A percentile compares a stretch with the other conserved stretches of the same genome.
These are phyloP conservation scores for Eudorina sp. DNA, from an alignment of 139 green algal species.

Conservation along the genomic window DNA sequence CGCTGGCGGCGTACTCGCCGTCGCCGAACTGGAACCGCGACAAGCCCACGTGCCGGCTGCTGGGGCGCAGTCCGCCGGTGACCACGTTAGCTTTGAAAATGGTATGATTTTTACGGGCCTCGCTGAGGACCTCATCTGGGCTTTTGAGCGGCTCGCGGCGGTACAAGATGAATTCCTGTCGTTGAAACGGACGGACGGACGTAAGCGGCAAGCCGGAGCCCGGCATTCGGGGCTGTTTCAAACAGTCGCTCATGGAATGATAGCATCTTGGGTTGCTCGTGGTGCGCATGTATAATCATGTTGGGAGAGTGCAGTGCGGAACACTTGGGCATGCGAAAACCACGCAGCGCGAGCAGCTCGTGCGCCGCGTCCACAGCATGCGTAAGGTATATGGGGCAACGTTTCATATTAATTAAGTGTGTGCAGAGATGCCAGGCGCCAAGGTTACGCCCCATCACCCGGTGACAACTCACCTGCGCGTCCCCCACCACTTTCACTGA, in stretches of 20 bases:
- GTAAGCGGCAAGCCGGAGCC: no score
- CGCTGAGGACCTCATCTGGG: constrained; percentile 1
- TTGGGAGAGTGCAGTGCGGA: no score
- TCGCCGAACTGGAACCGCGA: constrained; percentile 12
- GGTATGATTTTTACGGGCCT: not conserved
- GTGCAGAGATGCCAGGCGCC: not conserved
- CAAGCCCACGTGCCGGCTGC: not conserved
- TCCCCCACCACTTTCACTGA: not conserved
- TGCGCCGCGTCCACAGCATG: no score
- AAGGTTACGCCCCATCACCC: not conserved
- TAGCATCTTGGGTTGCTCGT: no score
- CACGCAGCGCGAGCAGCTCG: no score
- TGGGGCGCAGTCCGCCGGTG: not conserved
- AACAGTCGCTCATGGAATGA: no score
- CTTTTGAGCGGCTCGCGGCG: not conserved
- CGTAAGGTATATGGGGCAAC: no score
- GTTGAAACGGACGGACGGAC: no score
- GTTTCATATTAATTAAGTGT: no score
- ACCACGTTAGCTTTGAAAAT: constrained; percentile 1
- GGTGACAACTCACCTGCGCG: not conserved
- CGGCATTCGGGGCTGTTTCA: no score
- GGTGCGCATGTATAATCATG: no score
- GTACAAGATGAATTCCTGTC: not conserved
- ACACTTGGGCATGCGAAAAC: no score
- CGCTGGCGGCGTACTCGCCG: not conserved